Evolutionary conservation across 163 green algal genomes (phyloP).

Genomic region (Trebouxia gelatinosa): DNA sequence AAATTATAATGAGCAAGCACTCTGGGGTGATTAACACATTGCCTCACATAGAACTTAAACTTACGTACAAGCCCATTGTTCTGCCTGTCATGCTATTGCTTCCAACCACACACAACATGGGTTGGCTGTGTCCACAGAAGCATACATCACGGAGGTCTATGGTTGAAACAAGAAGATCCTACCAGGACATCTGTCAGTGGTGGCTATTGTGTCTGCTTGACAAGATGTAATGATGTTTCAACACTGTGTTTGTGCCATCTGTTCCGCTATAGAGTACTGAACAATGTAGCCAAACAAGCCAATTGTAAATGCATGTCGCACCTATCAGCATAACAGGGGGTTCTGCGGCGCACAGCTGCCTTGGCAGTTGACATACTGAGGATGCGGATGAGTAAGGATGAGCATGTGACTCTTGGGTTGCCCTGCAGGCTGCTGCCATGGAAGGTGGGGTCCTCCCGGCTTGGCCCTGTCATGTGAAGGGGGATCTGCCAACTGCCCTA

Average conservation of each 20-base stretch:
- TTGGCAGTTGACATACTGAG: constrained; percentile 24
- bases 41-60: not conserved
- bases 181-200: no score
- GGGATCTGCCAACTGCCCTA: constrained; percentile 48
- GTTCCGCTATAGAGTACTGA: not conserved
- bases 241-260: not conserved
- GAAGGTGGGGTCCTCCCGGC: constrained; percentile 35
- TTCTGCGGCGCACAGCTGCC: constrained; percentile 16
- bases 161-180: not conserved
- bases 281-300: not conserved
- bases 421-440: constrained; percentile 41
- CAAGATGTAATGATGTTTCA: not conserved
- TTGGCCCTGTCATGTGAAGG: constrained; percentile 50
- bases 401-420: constrained; percentile 51
- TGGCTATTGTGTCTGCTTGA: no score
- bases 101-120: no score
- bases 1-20: not conserved
- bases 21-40: not conserved
- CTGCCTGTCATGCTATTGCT: not conserved
- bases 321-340: constrained; percentile 54
- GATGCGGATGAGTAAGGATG: constrained; percentile 57
- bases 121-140: no score
- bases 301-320: not conserved
- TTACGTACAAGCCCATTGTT: not conserved
- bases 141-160: not conserved